Evolutionary conservation across 108 stramenopile species (phyloP).

Genomic region (Mediolabrus comicus): DNA sequence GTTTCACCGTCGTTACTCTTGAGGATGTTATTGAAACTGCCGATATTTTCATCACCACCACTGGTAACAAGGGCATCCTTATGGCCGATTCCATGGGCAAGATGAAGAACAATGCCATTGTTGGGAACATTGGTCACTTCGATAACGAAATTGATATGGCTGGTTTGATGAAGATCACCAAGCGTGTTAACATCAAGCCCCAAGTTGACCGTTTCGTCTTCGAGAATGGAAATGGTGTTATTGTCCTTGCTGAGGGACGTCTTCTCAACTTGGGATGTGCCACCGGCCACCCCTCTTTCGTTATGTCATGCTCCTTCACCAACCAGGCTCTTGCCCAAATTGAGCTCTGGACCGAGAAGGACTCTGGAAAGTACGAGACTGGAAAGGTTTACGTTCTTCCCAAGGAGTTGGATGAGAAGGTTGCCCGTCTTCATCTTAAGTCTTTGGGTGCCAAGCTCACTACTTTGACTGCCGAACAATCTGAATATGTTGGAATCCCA

Average conservation of each 20-base stretch:
- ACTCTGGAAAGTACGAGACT: slow-evolving; percentile 89
- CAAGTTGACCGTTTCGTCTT: slow-evolving; percentile 99
- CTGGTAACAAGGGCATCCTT: slow-evolving; percentile 99
- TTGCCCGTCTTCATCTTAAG: slow-evolving; percentile 94
- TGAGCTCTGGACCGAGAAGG: slow-evolving; percentile 96
- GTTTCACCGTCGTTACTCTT: slow-evolving; percentile 93
- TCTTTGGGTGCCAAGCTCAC: slow-evolving; percentile 97
- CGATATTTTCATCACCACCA: slow-evolving; percentile 99
- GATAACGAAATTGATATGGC: slow-evolving; percentile 99
- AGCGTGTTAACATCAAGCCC: slow-evolving; percentile 99
- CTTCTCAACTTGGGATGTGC: slow-evolving; percentile 99
- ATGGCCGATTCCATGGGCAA: slow-evolving; percentile 93
- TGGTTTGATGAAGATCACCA: slow-evolving; percentile 86
- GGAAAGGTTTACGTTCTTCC: slow-evolving; percentile 99
- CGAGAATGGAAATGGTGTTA: slow-evolving; percentile 86
- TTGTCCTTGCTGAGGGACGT: slow-evolving; percentile 99
- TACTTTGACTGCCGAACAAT: slow-evolving; percentile 90
- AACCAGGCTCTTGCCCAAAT: slow-evolving; percentile 99
- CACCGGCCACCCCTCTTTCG: slow-evolving; percentile 99
- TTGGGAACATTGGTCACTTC: slow-evolving; percentile 99
- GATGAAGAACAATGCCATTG: slow-evolving; percentile 99
- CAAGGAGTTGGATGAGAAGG: slow-evolving; percentile 99
- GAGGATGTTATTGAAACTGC: slow-evolving; percentile 80
- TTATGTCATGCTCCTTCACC: slow-evolving; percentile 99
- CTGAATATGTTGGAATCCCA: slow-evolving; percentile 95